A percentile compares a stretch with the other conserved stretches of the same genome.
Conservation (phyloP, 352 stramenopile genomes). For the Hyaloperonospora brassicae region DNA sequence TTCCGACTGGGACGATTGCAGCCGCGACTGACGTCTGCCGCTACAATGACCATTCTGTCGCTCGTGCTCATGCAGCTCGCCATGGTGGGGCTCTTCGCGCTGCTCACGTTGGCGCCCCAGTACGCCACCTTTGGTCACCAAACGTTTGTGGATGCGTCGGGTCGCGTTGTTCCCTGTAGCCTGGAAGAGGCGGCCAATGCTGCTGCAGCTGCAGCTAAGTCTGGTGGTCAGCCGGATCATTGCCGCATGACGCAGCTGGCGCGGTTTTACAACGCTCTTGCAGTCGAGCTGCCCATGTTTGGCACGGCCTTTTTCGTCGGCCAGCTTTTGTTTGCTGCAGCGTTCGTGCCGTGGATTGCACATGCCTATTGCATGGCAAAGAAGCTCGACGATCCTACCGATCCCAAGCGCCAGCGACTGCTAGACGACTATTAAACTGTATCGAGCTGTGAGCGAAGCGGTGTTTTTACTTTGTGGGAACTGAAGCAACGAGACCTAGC, state of each 20-base stretch:
- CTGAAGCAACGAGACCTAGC: slow-evolving; percentile 11
- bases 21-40: slow-evolving; percentile 57
- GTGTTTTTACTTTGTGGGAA: neutral
- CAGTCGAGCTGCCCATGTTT: slow-evolving; percentile 65
- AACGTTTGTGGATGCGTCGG: slow-evolving; percentile 43
- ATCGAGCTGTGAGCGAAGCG: neutral
- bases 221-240: slow-evolving; percentile 26
- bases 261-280: slow-evolving; percentile 72
- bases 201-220: slow-evolving; percentile 24
- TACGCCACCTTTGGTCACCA: slow-evolving; percentile 84
- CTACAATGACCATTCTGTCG: slow-evolving; percentile 70
- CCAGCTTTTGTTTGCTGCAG: slow-evolving; percentile 61
- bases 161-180: slow-evolving; percentile 49
- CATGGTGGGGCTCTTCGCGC: slow-evolving; percentile 72
- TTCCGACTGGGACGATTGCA: slow-evolving; percentile 69
- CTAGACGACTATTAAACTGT: slow-evolving; percentile 46
- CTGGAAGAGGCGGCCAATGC: slow-evolving; percentile 52
- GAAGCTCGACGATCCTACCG: slow-evolving; percentile 42
- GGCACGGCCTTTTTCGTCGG: slow-evolving; percentile 65
- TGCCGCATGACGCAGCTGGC: slow-evolving; percentile 74
- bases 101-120: slow-evolving; percentile 75
- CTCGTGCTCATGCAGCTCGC: slow-evolving; percentile 77
- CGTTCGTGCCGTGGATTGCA: slow-evolving; percentile 70
- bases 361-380: slow-evolving; percentile 68
- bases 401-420: slow-evolving; percentile 65